Evolutionary conservation across 2,329 filamentous ascomycete genomes (phyloP), one percentile per base, ranked within the genome.

Genomic region (Beauveria asiatica): DNA sequence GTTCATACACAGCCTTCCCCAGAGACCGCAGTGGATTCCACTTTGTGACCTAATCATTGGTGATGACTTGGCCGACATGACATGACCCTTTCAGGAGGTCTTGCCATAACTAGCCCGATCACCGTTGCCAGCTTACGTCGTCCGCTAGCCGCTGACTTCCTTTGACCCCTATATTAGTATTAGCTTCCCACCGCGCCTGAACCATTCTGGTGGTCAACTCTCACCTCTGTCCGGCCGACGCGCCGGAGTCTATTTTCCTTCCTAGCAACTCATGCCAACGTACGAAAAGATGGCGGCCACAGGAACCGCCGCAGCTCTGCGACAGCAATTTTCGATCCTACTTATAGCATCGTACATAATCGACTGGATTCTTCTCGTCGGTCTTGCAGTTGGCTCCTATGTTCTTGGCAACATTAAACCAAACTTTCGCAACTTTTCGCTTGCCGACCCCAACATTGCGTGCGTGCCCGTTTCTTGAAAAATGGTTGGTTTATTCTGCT

Each of bases 381-480:
- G 72, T 52, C 80, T 85, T 39, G 84, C 79, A 27, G 80, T 76
- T 17, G 75, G 86, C 27, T 85, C 82, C 59, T 81, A 74, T 56
- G 79, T 78, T n/a, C 80, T 90, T 66, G 82, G 81, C 57, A 76
- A 73, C 54, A 75, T 86, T 57, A 75, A 79, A 19, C 88, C 88
- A 3, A 87, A 85, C 67, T 83, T 85, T 67, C 80, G 86, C 45
- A 85, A 87, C 0, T 93, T 94, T 73, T 87, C 85, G 19, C 81
- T 90, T 16, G 68, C 72, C 41, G 86, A 97, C 68, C 83, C 86
- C 23, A 82, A 83, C 63, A 96, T 97, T 68, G 89, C 90, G 82
- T 84, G 72, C 61, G 80, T 73, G 21, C 41, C 27, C 21, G 5
- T 25, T 13, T 16, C 23, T 27, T 10, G 27, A 27, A 11, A 11